These are phyloP conservation scores for Neofusicoccum cordaticola DNA, from an alignment of 2,329 filamentous ascomycete genomes.

Conservation along the genomic window DNA sequence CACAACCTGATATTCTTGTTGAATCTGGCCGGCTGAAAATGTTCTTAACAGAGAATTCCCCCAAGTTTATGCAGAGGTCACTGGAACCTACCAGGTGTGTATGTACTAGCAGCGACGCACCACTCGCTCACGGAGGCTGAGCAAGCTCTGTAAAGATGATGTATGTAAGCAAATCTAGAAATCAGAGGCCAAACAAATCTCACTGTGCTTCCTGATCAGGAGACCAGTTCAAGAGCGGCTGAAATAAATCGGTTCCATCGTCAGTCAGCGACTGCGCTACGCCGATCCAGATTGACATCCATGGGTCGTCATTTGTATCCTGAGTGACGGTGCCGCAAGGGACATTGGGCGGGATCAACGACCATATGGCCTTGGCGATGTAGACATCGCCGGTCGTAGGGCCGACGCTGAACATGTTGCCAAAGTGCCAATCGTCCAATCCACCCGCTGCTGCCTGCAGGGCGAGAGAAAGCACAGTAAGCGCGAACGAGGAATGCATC, in stretches of 20 bases:
- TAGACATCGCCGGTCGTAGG: too few species aligned
- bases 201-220: background rate
- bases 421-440: too few species aligned
- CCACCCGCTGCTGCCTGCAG: too few species aligned
- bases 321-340: background rate
- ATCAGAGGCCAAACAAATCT: background rate
- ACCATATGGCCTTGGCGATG: too few species aligned
- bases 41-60: background rate
- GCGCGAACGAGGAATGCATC: background rate
- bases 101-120: background rate
- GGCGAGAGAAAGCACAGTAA: too few species aligned
- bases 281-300: conserved; percentile 1
- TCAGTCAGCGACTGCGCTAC: background rate
- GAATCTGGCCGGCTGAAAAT: background rate
- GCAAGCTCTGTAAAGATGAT: background rate
- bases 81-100: background rate
- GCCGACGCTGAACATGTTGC: too few species aligned
- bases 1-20: background rate
- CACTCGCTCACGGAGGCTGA: background rate
- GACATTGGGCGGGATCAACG: too few species aligned
- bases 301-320: background rate
- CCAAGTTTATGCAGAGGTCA: background rate
- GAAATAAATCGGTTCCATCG: background rate
- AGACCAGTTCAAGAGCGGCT: background rate
- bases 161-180: background rate